Conservation (phyloP, 2,329 filamentous ascomycete species). For the Parascedosporium putredinis region DNA sequence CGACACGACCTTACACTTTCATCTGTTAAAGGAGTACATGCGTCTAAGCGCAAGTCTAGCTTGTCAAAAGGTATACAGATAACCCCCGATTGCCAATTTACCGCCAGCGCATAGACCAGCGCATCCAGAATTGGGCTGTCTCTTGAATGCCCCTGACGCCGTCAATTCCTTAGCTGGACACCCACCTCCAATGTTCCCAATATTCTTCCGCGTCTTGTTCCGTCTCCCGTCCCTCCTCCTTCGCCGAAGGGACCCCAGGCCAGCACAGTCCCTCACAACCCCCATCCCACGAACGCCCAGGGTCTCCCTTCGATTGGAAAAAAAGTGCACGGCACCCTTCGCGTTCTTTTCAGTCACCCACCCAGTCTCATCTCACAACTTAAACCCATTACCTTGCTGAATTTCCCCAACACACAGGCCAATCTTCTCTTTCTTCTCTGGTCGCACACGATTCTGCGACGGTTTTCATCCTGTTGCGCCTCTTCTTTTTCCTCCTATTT, state of each 20-base stretch:
- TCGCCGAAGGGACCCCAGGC: neutral
- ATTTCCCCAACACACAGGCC: neutral
- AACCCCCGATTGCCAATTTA: neutral
- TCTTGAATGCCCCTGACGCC: neutral
- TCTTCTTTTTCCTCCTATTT: conserved; percentile 6
- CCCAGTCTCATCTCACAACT: neutral
- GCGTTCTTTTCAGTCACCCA: conserved; percentile 2
- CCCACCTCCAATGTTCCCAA: neutral
- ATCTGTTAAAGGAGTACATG: too few species aligned
- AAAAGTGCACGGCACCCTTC: neutral
- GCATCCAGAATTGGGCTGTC: neutral
- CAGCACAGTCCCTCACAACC: neutral
- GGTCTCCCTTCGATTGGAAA: conserved; percentile 2
- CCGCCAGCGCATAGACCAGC: conserved; percentile 1
- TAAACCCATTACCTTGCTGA: neutral
- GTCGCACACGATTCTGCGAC: neutral
- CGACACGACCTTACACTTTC: too few species aligned
- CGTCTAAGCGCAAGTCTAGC: too few species aligned
- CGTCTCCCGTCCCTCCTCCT: conserved; percentile 1
- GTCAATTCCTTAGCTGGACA: neutral
- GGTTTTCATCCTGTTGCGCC: neutral
- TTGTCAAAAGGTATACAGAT: neutral
- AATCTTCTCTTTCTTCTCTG: neutral
- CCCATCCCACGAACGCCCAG: conserved; percentile 1
- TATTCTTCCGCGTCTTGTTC: neutral